Conservation (phyloP, 495 filamentous ascomycete genomes). For the Rhizodiscina lignyota region DNA sequence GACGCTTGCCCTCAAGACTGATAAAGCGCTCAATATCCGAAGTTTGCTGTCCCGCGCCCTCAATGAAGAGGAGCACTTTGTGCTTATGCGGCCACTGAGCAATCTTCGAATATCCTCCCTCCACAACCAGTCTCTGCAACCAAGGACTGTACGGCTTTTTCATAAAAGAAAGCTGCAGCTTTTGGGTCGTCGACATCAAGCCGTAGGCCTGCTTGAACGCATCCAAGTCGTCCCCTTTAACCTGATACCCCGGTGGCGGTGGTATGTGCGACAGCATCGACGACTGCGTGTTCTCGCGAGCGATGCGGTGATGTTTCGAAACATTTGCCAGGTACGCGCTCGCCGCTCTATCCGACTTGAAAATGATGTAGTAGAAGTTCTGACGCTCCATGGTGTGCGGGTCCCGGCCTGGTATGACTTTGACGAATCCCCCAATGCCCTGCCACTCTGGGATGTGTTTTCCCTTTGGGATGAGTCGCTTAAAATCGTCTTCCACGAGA, state of each 20-base stretch:
- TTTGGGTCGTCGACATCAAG: neutral
- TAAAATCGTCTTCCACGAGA: constrained; percentile 1
- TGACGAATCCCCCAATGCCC: neutral
- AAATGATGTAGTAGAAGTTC: neutral
- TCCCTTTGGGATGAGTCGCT: neutral
- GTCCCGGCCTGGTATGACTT: neutral
- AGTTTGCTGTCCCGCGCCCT: neutral
- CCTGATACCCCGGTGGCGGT: neutral
- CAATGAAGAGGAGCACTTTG: neutral
- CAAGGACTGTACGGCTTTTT: neutral
- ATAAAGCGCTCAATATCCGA: too few species aligned
- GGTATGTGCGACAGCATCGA: neutral
- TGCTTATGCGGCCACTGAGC: neutral
- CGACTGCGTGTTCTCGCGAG: neutral
- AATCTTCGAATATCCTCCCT: too few species aligned
- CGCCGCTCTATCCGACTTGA: neutral
- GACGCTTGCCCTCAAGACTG: too few species aligned
- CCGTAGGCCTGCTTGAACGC: constrained; percentile 4
- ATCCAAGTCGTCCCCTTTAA: constrained; percentile 7
- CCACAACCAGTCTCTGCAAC: too few species aligned
- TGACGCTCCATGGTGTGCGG: neutral
- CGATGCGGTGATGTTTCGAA: neutral
- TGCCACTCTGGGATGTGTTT: neutral
- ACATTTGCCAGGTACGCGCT: neutral
- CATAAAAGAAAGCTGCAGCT: neutral